A percentile compares a stretch with the other conserved stretches of the same genome.
phyloP scores from a whole-genome alignment of 2,329 filamentous ascomycete species.

The Clonostachys byssicola region DNA sequence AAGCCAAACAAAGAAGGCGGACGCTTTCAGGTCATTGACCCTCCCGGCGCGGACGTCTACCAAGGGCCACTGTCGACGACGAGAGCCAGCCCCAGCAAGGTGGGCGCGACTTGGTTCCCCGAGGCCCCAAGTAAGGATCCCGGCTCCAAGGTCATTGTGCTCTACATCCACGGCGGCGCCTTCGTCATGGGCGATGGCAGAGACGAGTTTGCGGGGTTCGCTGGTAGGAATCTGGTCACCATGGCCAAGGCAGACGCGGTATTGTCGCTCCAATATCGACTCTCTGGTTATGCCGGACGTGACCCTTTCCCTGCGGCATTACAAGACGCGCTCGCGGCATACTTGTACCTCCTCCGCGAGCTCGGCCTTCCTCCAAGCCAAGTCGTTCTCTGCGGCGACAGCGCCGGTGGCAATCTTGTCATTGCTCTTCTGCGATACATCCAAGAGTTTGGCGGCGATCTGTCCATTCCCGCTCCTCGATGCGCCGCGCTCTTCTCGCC shows the following conservation, averaged over 20 bases:
- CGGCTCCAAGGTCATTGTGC: neutral
- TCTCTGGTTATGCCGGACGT: conserved; percentile 5
- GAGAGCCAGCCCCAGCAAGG: conserved; percentile 4
- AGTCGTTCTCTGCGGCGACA: conserved; percentile 23
- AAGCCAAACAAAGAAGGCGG: conserved; percentile 13
- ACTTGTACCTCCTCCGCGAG: conserved; percentile 13
- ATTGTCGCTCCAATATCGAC: conserved; percentile 20
- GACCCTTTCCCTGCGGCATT: conserved; percentile 20
- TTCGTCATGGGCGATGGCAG: conserved; percentile 20
- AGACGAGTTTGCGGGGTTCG: conserved; percentile 15
- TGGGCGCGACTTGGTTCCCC: conserved; percentile 12
- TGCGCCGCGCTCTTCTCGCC: no score
- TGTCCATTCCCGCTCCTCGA: neutral
- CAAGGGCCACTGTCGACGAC: conserved; percentile 3
- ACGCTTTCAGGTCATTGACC: conserved; percentile 10
- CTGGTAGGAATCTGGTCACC: conserved; percentile 11
- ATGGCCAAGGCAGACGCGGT: conserved; percentile 12
- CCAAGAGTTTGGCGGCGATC: conserved; percentile 1
- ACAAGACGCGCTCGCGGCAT: conserved; percentile 21
- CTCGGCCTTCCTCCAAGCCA: conserved; percentile 12
- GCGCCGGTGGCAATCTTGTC: conserved; percentile 20
- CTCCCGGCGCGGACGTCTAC: conserved; percentile 4
- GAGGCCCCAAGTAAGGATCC: neutral
- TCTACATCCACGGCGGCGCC: conserved; percentile 24
- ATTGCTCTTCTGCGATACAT: conserved; percentile 22